phyloP scores from a whole-genome alignment of 2,329 filamentous ascomycete species.

The Capronia coronata region DNA sequence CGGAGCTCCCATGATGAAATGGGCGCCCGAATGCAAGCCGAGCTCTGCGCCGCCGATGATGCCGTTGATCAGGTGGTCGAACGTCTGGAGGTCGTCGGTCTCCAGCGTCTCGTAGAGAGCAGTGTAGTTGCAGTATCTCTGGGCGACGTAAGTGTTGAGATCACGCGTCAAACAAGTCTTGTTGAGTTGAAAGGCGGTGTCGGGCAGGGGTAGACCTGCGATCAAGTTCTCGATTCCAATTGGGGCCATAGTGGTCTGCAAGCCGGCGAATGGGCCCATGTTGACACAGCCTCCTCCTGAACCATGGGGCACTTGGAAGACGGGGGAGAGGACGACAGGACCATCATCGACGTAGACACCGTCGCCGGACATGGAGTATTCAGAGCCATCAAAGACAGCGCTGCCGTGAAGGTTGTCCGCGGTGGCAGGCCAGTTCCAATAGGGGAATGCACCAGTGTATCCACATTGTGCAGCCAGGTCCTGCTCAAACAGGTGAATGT shows the following conservation, averaged over 20 bases:
- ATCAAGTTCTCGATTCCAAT: constrained; percentile 21
- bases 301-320: constrained; percentile 26
- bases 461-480: constrained; percentile 41
- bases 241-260: constrained; percentile 24
- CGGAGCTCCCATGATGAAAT: constrained; percentile 27
- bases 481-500: constrained; percentile 39
- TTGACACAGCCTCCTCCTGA: constrained; percentile 29
- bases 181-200: constrained; percentile 25
- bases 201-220: constrained; percentile 23
- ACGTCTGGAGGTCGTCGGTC: constrained; percentile 14
- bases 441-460: constrained; percentile 42
- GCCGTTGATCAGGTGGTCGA: constrained; percentile 25
- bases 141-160: constrained; percentile 27
- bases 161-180: constrained; percentile 27
- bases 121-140: constrained; percentile 24
- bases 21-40: constrained; percentile 28
- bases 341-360: constrained; percentile 20
- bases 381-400: constrained; percentile 36
- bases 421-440: constrained; percentile 38
- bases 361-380: constrained; percentile 35
- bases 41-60: constrained; percentile 22
- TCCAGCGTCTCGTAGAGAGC: constrained; percentile 18
- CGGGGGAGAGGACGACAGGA: constrained; percentile 17
- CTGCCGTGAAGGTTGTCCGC: constrained; percentile 31
- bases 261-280: constrained; percentile 28